phyloP scores from a whole-genome alignment of 352 stramenopile genomes.

The Pythium insidiosum region DNA sequence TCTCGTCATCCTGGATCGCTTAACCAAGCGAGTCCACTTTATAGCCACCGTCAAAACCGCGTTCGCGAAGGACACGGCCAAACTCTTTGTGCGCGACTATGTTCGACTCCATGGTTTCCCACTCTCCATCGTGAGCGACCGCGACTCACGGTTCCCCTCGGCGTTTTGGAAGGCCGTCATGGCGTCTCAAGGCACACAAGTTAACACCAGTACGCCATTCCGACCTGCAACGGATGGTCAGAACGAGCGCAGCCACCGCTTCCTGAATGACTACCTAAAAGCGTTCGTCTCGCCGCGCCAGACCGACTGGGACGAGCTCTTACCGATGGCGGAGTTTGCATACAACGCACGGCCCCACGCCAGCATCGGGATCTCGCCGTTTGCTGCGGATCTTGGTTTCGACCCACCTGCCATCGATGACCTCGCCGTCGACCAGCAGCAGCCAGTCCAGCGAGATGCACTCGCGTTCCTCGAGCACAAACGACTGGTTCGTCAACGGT shows the following conservation, averaged over 20 bases:
- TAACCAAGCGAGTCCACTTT: no score
- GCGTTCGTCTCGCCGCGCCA: neutral
- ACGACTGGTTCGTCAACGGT: neutral
- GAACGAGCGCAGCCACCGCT: conserved; percentile 4
- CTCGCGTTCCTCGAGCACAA: neutral
- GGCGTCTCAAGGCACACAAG: neutral
- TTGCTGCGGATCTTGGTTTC: conserved; percentile 5
- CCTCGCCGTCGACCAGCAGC: neutral
- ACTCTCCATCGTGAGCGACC: neutral
- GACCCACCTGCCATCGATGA: neutral
- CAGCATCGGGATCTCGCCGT: conserved; percentile 4
- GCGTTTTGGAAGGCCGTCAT: conserved; percentile 5
- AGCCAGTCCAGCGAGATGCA: neutral
- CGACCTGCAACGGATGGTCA: conserved; percentile 6
- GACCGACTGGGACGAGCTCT: conserved; percentile 6
- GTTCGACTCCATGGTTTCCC: conserved; percentile 4
- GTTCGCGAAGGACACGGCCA: neutral
- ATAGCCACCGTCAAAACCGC: neutral
- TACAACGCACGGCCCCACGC: conserved; percentile 5
- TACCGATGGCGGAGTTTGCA: conserved; percentile 10
- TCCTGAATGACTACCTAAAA: conserved; percentile 1
- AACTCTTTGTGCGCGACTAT: neutral
- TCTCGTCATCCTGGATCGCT: no score
- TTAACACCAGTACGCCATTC: conserved; percentile 1
- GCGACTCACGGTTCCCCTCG: conserved; percentile 3